Percentiles rank a stretch among this genome's conserved stretches.
These are phyloP conservation scores for Colletotrichum sp. DNA, from an alignment of 2,329 filamentous ascomycete genomes.

Conservation along the genomic window DNA sequence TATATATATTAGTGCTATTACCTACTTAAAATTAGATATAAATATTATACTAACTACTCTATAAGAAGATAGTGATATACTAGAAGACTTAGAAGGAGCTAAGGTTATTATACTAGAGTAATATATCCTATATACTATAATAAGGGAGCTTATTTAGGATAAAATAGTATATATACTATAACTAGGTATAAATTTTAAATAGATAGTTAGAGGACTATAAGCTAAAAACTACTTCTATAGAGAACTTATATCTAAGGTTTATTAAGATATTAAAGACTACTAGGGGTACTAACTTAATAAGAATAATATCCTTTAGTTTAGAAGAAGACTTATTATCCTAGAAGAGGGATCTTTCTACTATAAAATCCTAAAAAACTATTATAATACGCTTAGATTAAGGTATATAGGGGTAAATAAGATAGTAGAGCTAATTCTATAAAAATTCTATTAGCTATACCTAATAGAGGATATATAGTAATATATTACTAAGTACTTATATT, in stretches of 20 bases:
- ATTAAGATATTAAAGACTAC: rapidly evolving
- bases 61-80: background rate
- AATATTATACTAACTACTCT: background rate
- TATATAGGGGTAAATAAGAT: no score
- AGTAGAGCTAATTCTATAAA: no score
- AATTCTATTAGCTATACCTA: no score
- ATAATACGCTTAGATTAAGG: no score
- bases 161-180: background rate
- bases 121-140: background rate
- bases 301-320: background rate
- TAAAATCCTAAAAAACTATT: background rate
- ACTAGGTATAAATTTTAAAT: background rate
- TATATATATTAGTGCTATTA: no score
- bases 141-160: background rate
- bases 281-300: background rate
- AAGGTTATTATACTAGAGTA: background rate
- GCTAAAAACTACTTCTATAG: background rate
- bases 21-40: no score
- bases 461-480: background rate
- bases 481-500: background rate
- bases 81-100: background rate
- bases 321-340: background rate
- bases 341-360: rapidly evolving
- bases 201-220: rapidly evolving
- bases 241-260: background rate